Evolutionary conservation across 805 yeast species (phyloP).

Genomic region (Yarrowia osloensis): DNA sequence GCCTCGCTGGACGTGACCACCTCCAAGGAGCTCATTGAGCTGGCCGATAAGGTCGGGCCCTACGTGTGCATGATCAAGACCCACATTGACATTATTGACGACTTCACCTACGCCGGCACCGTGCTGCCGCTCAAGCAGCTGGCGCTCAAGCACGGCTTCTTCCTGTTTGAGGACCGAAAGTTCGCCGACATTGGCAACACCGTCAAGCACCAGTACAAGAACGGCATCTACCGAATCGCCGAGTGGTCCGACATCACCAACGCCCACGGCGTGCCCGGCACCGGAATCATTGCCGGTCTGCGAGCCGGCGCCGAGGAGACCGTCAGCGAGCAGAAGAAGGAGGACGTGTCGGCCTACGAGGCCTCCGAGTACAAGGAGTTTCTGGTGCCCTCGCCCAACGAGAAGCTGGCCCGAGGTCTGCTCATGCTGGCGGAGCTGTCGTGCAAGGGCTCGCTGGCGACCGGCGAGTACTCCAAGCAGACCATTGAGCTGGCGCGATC

Average conservation of each 20-base stretch:
- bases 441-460: slow-evolving; percentile 89
- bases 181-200: slow-evolving; percentile 99
- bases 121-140: slow-evolving; percentile 70
- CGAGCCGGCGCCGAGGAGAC: slow-evolving; percentile 72
- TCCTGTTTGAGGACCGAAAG: slow-evolving; percentile 95
- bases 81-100: slow-evolving; percentile 90
- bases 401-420: slow-evolving; percentile 59
- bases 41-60: slow-evolving; percentile 85
- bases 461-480: slow-evolving; percentile 82
- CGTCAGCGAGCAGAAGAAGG: slow-evolving; percentile 49
- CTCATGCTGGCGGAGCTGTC: slow-evolving; percentile 95
- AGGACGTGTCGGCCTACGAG: neutral
- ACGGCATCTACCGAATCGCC: slow-evolving; percentile 87
- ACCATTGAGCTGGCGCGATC: slow-evolving; percentile 88
- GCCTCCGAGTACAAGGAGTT: slow-evolving; percentile 1
- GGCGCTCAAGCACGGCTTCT: slow-evolving; percentile 78
- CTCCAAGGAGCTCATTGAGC: slow-evolving; percentile 68
- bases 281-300: slow-evolving; percentile 86
- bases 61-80: slow-evolving; percentile 89
- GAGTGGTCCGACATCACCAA: slow-evolving; percentile 96
- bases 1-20: slow-evolving; percentile 90
- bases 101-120: slow-evolving; percentile 80
- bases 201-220: slow-evolving; percentile 87
- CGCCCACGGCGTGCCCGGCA: slow-evolving; percentile 97
- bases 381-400: slow-evolving; percentile 15